Conservation (phyloP, 306 rosid species). For the Vigna mungo region DNA sequence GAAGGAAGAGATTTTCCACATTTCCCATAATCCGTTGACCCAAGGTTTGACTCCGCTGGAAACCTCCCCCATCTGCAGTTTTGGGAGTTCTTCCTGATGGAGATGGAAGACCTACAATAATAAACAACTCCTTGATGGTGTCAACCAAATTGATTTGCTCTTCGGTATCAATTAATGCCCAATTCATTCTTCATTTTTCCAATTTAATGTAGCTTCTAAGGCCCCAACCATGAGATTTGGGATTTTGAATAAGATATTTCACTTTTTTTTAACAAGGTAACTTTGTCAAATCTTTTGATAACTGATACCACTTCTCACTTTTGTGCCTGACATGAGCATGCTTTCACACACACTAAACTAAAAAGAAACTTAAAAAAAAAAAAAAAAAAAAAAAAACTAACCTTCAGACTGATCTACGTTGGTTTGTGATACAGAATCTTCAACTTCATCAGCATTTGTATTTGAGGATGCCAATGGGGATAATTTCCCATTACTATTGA, state of each 20-base stretch:
- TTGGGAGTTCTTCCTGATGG: constrained; percentile 71
- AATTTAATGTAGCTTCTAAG: constrained; percentile 13
- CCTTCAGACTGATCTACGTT: constrained; percentile 84
- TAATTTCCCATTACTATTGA: constrained; percentile 52
- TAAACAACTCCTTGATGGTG: constrained; percentile 39
- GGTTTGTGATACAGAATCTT: constrained; percentile 54
- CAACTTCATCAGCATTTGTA: constrained; percentile 55
- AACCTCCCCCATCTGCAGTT: constrained; percentile 65
- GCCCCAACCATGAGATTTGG: constrained; percentile 24
- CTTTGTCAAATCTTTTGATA: constrained; percentile 29
- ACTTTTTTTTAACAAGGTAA: background rate
- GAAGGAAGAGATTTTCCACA: constrained; percentile 87
- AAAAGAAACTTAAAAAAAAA: background rate
- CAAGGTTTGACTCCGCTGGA: constrained; percentile 83
- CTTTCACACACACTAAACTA: constrained; percentile 31
- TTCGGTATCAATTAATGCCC: constrained; percentile 24
- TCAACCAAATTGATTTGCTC: constrained; percentile 31
- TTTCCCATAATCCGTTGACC: constrained; percentile 97
- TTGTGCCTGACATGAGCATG: constrained; percentile 40
- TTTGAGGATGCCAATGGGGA: constrained; percentile 56
- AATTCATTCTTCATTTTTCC: constrained; percentile 32
- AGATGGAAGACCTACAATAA: constrained; percentile 80
- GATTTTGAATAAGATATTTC: constrained; percentile 26
- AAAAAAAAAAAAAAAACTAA: constrained; percentile 43
- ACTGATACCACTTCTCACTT: constrained; percentile 32